phyloP scores from a whole-genome alignment of 1,284 basidiomycete genomes.

The Trichosporon faecale region DNA sequence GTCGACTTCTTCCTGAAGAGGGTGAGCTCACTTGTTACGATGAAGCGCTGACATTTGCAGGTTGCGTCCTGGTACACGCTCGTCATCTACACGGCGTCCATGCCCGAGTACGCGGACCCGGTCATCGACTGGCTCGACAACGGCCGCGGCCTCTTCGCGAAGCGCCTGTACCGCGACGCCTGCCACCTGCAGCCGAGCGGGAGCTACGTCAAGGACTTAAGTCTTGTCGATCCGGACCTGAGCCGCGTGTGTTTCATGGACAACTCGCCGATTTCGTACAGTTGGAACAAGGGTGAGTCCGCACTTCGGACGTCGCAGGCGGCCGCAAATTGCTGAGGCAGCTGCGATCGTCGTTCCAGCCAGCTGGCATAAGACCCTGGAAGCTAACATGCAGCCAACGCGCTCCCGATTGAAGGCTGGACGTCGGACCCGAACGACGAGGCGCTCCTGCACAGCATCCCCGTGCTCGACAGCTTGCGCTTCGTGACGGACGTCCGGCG shows the following conservation, averaged over 20 bases:
- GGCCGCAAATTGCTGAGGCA: too few relatives aligned
- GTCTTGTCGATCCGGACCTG: slow-evolving; percentile 82
- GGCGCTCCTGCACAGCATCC: slow-evolving; percentile 89
- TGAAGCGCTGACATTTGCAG: slow-evolving; percentile 53
- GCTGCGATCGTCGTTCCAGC: too few relatives aligned
- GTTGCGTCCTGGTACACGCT: slow-evolving; percentile 98
- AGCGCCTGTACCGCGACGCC: slow-evolving; percentile 88
- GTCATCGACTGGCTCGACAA: slow-evolving; percentile 99
- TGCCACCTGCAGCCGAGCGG: slow-evolving; percentile 89
- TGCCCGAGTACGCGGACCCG: slow-evolving; percentile 98
- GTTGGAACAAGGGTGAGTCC: slow-evolving; percentile 78
- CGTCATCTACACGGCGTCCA: slow-evolving; percentile 96
- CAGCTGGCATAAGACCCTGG: too few relatives aligned
- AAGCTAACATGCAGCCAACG: slow-evolving; percentile 67
- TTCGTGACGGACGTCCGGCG: slow-evolving; percentile 94
- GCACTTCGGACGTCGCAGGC: background rate
- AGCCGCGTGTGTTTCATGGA: slow-evolving; percentile 89
- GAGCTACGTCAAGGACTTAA: slow-evolving; percentile 89
- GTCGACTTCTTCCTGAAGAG: slow-evolving; percentile 94
- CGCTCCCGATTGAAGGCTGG: slow-evolving; percentile 98
- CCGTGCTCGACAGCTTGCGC: slow-evolving; percentile 88
- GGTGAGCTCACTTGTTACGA: slow-evolving; percentile 55
- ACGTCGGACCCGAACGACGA: slow-evolving; percentile 96
- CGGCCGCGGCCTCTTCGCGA: slow-evolving; percentile 81
- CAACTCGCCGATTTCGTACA: slow-evolving; percentile 93